Evolutionary conservation across 2,329 filamentous ascomycete species (phyloP).

Genomic region (Talaromyces marneffei): DNA sequence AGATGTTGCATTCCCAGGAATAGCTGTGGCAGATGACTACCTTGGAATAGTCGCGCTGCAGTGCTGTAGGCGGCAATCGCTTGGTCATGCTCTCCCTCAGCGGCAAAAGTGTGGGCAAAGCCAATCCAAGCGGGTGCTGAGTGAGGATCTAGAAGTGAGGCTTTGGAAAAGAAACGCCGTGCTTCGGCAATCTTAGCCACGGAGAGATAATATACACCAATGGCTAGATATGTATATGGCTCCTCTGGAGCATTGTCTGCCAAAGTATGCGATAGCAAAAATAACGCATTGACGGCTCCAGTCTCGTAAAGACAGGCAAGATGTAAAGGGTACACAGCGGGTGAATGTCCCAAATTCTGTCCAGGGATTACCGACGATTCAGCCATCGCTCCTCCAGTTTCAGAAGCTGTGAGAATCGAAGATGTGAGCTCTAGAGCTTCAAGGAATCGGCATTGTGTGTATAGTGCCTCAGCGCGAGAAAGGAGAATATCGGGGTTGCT

Average conservation of each 20-base stretch:
- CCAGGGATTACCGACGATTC: slow-evolving; percentile 22
- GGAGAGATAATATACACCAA: slow-evolving; percentile 88
- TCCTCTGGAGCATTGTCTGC: slow-evolving; percentile 88
- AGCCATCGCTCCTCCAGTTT: slow-evolving; percentile 65
- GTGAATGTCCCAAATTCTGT: slow-evolving; percentile 40
- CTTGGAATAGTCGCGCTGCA: slow-evolving; percentile 89
- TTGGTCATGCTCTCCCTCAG: slow-evolving; percentile 96
- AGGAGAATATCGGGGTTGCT: slow-evolving; percentile 86
- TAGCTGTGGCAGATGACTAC: slow-evolving; percentile 89
- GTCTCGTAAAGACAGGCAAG: slow-evolving; percentile 88
- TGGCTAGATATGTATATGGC: slow-evolving; percentile 86
- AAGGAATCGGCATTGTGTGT: slow-evolving; percentile 88
- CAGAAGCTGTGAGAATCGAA: slow-evolving; percentile 72
- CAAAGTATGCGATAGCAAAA: slow-evolving; percentile 85
- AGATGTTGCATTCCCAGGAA: slow-evolving; percentile 99
- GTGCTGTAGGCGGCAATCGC: slow-evolving; percentile 97
- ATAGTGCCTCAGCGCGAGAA: slow-evolving; percentile 82
- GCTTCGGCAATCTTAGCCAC: slow-evolving; percentile 89
- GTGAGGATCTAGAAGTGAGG: slow-evolving; percentile 94
- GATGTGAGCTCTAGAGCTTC: slow-evolving; percentile 81
- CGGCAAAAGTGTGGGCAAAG: slow-evolving; percentile 96
- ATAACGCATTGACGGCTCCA: slow-evolving; percentile 77
- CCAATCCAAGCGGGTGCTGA: slow-evolving; percentile 98
- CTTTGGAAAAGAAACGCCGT: slow-evolving; percentile 92
- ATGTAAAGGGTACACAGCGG: slow-evolving; percentile 74